Evolutionary conservation across 2,329 filamentous ascomycete genomes (phyloP), one percentile per base, ranked within the genome.

Genomic region (Blumeriella jaapii): DNA sequence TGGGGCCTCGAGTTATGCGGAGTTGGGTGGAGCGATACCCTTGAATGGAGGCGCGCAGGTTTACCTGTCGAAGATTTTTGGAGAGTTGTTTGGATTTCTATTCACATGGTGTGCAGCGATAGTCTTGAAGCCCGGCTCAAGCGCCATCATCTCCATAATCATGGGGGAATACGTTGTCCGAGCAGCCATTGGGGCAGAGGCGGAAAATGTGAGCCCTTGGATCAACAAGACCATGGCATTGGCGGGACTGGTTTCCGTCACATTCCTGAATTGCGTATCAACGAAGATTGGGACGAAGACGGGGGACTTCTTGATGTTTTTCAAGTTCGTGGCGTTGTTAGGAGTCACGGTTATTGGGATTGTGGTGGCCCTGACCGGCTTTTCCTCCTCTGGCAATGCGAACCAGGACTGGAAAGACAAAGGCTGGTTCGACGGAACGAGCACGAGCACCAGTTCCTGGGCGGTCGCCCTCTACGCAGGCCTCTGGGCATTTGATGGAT

Each of bases 141-240:
- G 86, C 7, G 91, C 91, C 42, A 98, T 98, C 55, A 85, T 98
- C 46, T 73, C 89, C 46, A 95, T 98, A 48, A 95, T 98, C 53
- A 95, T 96, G 67, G 91, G 91, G 27, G 91, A 98, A 61, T 98
- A 98, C 55, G 65, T 94, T n/a, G 84, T 95, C 34, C 72, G 86
- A 29, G 87, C 86, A 10, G 70, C 82, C 27, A 79, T 93, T 39
- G 87, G 87, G 6, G 77, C 86, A n/a, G 84, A 94, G 39, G 82
- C 82, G 2, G 78, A 82, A 51, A 75, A 76, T 15, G 71, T 86
- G 36, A 91, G 74, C 53, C 73, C 77, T 2, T 96, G 89, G 87
- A 72, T 95, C 53, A 86, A 83, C 64, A 98, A 96, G 63, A 71
- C 68, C 2, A 82, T 95, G 19, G 91, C 87, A 1, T 59, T 96